A percentile compares a stretch with the other conserved stretches of the same genome.
phyloP scores from a whole-genome alignment of 2,329 filamentous ascomycete genomes.

The Myriosclerotinia scirpicola region DNA sequence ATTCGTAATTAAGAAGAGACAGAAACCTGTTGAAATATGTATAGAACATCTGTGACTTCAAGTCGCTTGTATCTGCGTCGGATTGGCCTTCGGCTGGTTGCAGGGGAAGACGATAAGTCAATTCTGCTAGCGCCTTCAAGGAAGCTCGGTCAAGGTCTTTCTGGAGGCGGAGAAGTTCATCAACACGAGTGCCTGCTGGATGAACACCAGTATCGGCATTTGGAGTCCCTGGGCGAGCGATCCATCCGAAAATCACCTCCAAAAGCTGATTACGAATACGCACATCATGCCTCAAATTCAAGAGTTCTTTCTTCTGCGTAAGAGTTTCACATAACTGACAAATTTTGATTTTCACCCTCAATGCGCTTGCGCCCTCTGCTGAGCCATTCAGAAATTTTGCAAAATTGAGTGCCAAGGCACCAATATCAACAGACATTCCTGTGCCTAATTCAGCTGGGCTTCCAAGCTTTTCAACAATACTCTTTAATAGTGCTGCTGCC shows the following conservation, averaged over 20 bases:
- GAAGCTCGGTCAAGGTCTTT: conserved; percentile 66
- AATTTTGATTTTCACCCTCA: conserved; percentile 67
- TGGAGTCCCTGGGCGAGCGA: conserved; percentile 59
- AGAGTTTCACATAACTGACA: conserved; percentile 67
- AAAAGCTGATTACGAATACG: conserved; percentile 67
- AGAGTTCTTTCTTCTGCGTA: conserved; percentile 64
- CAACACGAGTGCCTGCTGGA: conserved; percentile 48
- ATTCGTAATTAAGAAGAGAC: conserved; percentile 61
- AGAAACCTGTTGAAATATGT: conserved; percentile 70
- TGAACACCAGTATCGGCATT: conserved; percentile 44
- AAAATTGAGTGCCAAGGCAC: conserved; percentile 62
- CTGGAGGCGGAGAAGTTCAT: conserved; percentile 59
- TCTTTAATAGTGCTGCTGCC: conserved; percentile 61
- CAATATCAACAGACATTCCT: conserved; percentile 63
- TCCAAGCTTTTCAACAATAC: conserved; percentile 63
- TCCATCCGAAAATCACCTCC: conserved; percentile 68
- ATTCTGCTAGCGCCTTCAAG: conserved; percentile 61
- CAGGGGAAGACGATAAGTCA: conserved; percentile 65
- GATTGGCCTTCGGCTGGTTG: conserved; percentile 65
- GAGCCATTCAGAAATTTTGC: conserved; percentile 64
- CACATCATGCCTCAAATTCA: conserved; percentile 68
- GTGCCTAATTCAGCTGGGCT: conserved; percentile 62
- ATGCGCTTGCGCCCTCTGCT: conserved; percentile 54
- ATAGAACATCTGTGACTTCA: conserved; percentile 70
- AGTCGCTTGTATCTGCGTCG: conserved; percentile 65